phyloP scores from a whole-genome alignment of 768 basidiomycete species.

The Nidula microcarpa region DNA sequence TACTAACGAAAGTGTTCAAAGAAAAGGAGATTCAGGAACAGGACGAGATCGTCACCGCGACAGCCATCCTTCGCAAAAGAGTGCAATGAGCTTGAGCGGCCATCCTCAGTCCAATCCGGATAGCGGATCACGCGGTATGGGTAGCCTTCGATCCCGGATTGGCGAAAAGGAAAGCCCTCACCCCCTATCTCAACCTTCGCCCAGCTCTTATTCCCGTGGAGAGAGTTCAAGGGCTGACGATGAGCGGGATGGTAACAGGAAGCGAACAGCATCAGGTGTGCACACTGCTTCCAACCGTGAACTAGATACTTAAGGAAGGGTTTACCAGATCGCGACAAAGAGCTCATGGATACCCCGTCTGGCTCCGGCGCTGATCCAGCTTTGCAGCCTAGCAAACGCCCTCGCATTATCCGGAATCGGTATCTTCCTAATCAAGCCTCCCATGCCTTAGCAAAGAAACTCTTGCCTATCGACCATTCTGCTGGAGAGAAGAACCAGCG shows the following conservation, averaged over 20 bases:
- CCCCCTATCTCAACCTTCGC: conserved; percentile 32
- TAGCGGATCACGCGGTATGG: conserved; percentile 15
- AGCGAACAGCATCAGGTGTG: conserved; percentile 69
- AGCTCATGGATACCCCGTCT: conserved; percentile 31
- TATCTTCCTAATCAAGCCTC: conserved; percentile 29
- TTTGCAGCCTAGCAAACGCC: conserved; percentile 52
- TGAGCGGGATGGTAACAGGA: conserved; percentile 60
- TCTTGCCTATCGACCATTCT: conserved; percentile 60
- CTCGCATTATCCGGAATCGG: conserved; percentile 53
- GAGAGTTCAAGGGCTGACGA: conserved; percentile 52
- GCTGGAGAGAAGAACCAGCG: conserved; percentile 55
- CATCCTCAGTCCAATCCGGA: conserved; percentile 16
- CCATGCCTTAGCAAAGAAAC: conserved; percentile 51
- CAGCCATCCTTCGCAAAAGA: conserved; percentile 29
- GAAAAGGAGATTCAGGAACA: conserved; percentile 33
- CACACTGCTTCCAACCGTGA: not conserved
- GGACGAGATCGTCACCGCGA: conserved; percentile 50
- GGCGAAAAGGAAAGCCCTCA: conserved; percentile 52
- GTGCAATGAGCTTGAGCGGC: conserved; percentile 10
- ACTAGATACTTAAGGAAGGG: too few species aligned
- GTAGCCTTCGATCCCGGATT: conserved; percentile 32
- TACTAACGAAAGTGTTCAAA: conserved; percentile 33
- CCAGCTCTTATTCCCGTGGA: conserved; percentile 35
- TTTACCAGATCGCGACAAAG: conserved; percentile 61
- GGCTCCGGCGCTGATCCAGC: conserved; percentile 32